A percentile compares a stretch with the other conserved stretches of the same genome.
These are phyloP conservation scores for Monotropa hypopitys DNA, from an alignment of 179 eudicot species.

Conservation along the genomic window DNA sequence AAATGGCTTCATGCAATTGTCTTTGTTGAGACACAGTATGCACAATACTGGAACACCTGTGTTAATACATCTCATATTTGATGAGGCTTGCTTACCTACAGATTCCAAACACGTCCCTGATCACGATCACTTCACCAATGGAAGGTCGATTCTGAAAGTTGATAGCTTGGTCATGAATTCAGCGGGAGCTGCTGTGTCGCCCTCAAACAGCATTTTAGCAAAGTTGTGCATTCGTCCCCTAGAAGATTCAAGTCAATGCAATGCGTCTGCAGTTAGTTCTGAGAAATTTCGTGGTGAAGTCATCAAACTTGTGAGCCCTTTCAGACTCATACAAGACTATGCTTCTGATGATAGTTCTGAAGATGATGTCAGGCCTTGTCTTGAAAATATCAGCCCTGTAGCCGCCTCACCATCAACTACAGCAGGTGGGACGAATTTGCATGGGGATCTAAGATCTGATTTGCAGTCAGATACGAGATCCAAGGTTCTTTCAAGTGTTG, in stretches of 20 bases:
- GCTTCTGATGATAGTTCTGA: slow-evolving; percentile 57
- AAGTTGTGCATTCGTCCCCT: not conserved
- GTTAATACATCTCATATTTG: not conserved
- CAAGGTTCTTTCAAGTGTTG: slow-evolving; percentile 15
- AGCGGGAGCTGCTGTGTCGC: slow-evolving; percentile 2
- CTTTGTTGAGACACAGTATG: not conserved
- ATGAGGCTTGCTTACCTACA: not conserved
- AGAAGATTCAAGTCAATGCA: slow-evolving; percentile 5
- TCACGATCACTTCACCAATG: slow-evolving; percentile 8
- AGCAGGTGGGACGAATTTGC: slow-evolving; percentile 12
- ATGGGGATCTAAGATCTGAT: slow-evolving; percentile 11
- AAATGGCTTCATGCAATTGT: not conserved
- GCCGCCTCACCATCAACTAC: slow-evolving; percentile 18
- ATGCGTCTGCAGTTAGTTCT: slow-evolving; percentile 14
- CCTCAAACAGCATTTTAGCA: not conserved
- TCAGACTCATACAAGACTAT: slow-evolving; percentile 59
- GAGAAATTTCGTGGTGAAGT: slow-evolving; percentile 22
- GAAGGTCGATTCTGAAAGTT: slow-evolving; percentile 5
- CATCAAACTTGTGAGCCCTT: slow-evolving; percentile 33
- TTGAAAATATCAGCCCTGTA: slow-evolving; percentile 24
- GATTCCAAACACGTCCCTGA: not conserved
- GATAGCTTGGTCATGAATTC: slow-evolving; percentile 4
- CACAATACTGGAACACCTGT: not conserved
- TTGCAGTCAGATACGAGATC: slow-evolving; percentile 11
- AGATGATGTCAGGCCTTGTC: slow-evolving; percentile 25